Percentiles rank a stretch among this genome's conserved stretches.
Evolutionary conservation across 2,329 filamentous ascomycete genomes (phyloP).

Genomic region (Cladophialophora bantiana): DNA sequence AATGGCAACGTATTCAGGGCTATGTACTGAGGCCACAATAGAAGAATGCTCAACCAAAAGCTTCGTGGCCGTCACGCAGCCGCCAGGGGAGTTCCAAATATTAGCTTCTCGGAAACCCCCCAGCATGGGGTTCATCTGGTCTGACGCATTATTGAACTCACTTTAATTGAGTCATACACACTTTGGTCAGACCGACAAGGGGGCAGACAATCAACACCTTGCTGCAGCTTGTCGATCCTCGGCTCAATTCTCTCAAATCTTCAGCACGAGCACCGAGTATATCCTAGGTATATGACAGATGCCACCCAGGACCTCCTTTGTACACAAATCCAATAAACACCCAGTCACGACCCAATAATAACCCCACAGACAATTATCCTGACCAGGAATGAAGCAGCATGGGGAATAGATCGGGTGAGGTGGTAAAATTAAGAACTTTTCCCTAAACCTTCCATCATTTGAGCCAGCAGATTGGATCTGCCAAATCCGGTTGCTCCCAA

Average conservation of each 20-base stretch:
- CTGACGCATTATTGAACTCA: neutral
- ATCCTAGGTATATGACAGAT: neutral
- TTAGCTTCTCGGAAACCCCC: neutral
- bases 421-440: conserved; percentile 10
- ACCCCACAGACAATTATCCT: conserved; percentile 18
- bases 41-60: neutral
- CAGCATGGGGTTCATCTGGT: neutral
- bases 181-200: conserved; percentile 1
- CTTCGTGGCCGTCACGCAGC: neutral
- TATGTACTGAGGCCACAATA: neutral
- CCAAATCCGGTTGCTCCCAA: conserved; percentile 13
- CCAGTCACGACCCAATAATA: neutral
- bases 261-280: neutral
- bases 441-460: neutral
- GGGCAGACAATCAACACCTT: neutral
- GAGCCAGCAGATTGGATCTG: conserved; percentile 26
- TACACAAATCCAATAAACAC: conserved; percentile 10
- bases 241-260: neutral
- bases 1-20: neutral
- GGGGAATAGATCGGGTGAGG: conserved; percentile 6
- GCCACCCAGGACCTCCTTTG: neutral
- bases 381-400: conserved; percentile 10
- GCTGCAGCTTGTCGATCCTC: conserved; percentile 8
- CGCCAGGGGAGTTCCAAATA: neutral
- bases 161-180: neutral